Evolutionary conservation across 2,329 filamentous ascomycete genomes (phyloP).

Genomic region (Fusarium newnesense): DNA sequence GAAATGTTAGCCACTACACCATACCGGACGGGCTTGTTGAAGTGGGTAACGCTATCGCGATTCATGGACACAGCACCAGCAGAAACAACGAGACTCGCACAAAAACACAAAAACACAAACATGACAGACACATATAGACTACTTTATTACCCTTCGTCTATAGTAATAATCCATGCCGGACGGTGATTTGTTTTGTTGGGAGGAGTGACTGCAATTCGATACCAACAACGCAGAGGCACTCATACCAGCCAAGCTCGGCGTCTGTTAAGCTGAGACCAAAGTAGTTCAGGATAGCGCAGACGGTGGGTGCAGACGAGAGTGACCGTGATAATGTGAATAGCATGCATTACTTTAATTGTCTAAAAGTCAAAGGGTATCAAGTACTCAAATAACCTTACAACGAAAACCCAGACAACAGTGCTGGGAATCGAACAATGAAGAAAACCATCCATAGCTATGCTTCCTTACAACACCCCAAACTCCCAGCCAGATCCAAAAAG

Average conservation of each 20-base stretch:
- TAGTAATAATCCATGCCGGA: slow-evolving; percentile 39
- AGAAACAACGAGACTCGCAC: no score
- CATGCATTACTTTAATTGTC: slow-evolving; percentile 26
- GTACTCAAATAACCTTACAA: slow-evolving; percentile 47
- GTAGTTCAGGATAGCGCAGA: no score
- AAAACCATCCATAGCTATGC: slow-evolving; percentile 3
- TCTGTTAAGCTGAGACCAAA: neutral
- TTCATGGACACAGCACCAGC: no score
- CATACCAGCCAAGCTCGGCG: neutral
- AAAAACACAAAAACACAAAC: no score
- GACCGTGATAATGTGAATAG: slow-evolving; percentile 18
- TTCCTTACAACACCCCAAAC: slow-evolving; percentile 25
- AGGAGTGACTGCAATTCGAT: neutral
- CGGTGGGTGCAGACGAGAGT: neutral
- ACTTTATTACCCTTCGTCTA: no score
- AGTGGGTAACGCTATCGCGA: no score
- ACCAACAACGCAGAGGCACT: fast-evolving
- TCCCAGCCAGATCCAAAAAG: slow-evolving; percentile 32
- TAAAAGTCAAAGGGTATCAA: slow-evolving; percentile 49
- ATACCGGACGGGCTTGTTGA: slow-evolving; percentile 39
- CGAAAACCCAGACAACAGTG: slow-evolving; percentile 10
- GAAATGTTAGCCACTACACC: slow-evolving; percentile 50
- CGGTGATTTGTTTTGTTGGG: neutral
- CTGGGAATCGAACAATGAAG: slow-evolving; percentile 23
- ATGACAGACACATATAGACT: no score